These are phyloP conservation scores for Ganoderma resinaceum DNA, from an alignment of 1,284 basidiomycete species.

Conservation along the genomic window DNA sequence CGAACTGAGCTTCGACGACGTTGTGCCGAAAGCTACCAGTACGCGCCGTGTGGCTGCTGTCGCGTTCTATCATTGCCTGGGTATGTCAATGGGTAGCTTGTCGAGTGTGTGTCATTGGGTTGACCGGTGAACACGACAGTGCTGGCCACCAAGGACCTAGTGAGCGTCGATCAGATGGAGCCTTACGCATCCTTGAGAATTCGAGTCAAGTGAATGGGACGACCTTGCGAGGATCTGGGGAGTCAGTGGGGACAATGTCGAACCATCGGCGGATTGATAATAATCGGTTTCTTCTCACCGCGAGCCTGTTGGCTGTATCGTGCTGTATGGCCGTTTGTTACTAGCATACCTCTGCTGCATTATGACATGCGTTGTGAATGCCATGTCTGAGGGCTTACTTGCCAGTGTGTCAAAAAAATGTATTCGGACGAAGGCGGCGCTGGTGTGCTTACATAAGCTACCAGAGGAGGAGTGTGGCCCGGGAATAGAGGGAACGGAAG, in stretches of 20 bases:
- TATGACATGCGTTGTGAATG: not conserved
- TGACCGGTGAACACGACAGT: slow-evolving; percentile 46
- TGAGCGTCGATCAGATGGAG: slow-evolving; percentile 59
- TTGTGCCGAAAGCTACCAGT: slow-evolving; percentile 69
- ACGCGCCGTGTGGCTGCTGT: slow-evolving; percentile 78
- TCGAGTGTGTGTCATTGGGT: not conserved
- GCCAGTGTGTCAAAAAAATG: not conserved
- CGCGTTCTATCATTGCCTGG: slow-evolving; percentile 82
- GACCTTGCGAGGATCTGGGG: not conserved
- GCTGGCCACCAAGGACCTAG: slow-evolving; percentile 68
- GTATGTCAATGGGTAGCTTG: slow-evolving; percentile 46
- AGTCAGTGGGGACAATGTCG: not conserved
- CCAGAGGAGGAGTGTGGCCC: not conserved
- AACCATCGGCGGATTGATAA: not conserved
- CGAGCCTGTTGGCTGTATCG: not conserved
- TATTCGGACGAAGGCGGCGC: not conserved
- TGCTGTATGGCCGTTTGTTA: not conserved
- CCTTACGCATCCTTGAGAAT: slow-evolving; percentile 59
- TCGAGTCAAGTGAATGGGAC: slow-evolving; percentile 39
- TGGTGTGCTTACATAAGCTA: not conserved
- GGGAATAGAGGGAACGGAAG: not conserved
- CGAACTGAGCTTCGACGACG: slow-evolving; percentile 64
- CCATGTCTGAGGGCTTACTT: not conserved
- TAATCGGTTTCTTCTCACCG: not conserved
- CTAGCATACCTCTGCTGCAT: not conserved